phyloP scores from a whole-genome alignment of 2,329 filamentous ascomycete genomes.

The Fusarium nurragi region DNA sequence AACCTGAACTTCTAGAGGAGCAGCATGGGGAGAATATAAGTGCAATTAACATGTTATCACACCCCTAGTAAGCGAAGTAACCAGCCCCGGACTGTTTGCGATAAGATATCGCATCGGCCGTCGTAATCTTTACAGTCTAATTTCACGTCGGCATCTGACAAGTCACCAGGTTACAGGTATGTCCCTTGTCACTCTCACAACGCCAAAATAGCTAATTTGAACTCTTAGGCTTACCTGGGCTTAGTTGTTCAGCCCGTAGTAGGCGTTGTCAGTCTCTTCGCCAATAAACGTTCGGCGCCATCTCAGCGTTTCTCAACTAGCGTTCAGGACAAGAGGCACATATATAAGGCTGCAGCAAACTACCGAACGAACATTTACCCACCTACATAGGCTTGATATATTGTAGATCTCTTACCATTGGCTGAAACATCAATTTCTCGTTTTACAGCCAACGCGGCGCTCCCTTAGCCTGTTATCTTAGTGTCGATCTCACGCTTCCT shows the following conservation, averaged over 20 bases:
- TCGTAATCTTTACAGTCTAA: not conserved
- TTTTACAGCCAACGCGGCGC: not conserved
- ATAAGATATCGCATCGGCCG: not conserved
- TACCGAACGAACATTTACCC: not conserved
- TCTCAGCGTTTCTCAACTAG: not conserved
- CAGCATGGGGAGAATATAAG: not conserved
- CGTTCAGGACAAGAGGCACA: not conserved
- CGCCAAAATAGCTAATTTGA: not conserved
- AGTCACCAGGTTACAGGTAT: not conserved
- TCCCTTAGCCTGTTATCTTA: constrained; percentile 25
- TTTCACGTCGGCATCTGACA: not conserved
- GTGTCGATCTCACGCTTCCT: not conserved
- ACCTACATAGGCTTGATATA: not conserved
- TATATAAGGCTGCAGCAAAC: constrained; percentile 11
- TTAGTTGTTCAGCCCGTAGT: not conserved
- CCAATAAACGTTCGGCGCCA: not conserved
- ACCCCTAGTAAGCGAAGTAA: too few species aligned
- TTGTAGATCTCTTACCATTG: too few species aligned
- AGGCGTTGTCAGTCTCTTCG: not conserved
- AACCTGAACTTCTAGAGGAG: too few species aligned
- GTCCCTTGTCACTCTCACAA: constrained; percentile 1
- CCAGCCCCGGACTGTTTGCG: not conserved
- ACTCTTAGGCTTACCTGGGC: not conserved
- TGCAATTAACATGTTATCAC: not conserved
- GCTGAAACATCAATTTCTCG: not conserved